A percentile compares a stretch with the other conserved stretches of the same genome.
These are phyloP conservation scores for Erodium trifolium DNA, from an alignment of 441 rosid species.

Conservation along the genomic window DNA sequence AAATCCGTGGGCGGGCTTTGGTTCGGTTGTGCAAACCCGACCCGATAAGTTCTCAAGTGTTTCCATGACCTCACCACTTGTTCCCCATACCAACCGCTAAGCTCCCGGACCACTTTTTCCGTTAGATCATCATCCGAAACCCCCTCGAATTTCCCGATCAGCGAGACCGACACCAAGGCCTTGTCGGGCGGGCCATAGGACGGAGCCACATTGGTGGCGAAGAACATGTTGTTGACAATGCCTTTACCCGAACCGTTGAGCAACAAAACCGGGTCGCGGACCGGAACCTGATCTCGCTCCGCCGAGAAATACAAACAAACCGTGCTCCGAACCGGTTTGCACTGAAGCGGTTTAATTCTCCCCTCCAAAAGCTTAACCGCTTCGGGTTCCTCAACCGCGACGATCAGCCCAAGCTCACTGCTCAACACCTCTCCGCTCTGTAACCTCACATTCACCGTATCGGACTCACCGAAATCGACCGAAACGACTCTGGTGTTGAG, in stretches of 20 bases:
- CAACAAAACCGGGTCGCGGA: constrained; percentile 56
- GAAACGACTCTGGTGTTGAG: constrained; percentile 50
- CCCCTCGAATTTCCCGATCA: constrained; percentile 55
- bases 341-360: constrained; percentile 24
- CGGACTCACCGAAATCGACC: constrained; percentile 30
- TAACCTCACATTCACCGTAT: constrained; percentile 33
- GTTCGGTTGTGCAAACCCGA: constrained; percentile 71
- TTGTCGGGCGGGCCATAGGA: constrained; percentile 60
- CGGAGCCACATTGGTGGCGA: constrained; percentile 69
- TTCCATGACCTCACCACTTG: constrained; percentile 49
- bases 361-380: constrained; percentile 46
- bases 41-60: constrained; percentile 61
- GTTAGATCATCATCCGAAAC: constrained; percentile 42
- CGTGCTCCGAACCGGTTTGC: constrained; percentile 49
- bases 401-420: constrained; percentile 55
- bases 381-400: constrained; percentile 73
- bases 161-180: constrained; percentile 62
- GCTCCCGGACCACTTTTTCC: constrained; percentile 41
- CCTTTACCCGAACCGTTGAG: constrained; percentile 70
- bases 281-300: constrained; percentile 44
- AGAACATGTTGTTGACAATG: constrained; percentile 79
- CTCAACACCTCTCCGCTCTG: constrained; percentile 39
- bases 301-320: constrained; percentile 65
- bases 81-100: constrained; percentile 61
- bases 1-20: constrained; percentile 68